Percentiles rank a stretch among this genome's conserved stretches.
phyloP scores from a whole-genome alignment of 108 stramenopile species.

The Cyclotella atomus region DNA sequence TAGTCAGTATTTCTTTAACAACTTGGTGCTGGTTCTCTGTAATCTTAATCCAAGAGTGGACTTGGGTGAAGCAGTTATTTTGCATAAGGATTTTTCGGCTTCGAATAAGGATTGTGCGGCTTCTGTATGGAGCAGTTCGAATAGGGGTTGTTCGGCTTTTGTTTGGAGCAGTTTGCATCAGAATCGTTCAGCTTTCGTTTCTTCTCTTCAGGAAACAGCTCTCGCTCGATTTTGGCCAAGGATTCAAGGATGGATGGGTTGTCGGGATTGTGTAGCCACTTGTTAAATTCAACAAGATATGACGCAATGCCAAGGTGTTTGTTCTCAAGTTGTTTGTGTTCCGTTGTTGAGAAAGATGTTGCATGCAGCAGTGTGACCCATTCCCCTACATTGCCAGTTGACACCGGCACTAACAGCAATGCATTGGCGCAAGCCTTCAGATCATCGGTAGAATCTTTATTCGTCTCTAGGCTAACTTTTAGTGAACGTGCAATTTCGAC shows the following conservation, averaged over 20 bases:
- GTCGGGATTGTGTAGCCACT: slow-evolving; percentile 19
- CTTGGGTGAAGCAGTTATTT: background rate
- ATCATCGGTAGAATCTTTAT: background rate
- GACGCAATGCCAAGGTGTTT: too few relatives aligned
- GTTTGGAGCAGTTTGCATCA: background rate
- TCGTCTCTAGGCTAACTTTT: slow-evolving; percentile 8
- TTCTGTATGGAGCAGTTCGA: background rate
- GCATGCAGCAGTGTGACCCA: slow-evolving; percentile 1
- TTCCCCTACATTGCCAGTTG: background rate
- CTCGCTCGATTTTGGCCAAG: background rate
- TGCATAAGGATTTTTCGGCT: slow-evolving; percentile 12
- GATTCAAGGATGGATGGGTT: background rate
- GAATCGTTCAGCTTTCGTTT: background rate
- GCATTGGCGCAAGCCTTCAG: slow-evolving; percentile 26
- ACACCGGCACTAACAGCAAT: slow-evolving; percentile 6
- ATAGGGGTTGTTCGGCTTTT: background rate
- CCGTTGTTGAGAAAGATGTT: background rate
- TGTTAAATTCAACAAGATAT: slow-evolving; percentile 23
- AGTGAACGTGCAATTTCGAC: slow-evolving; percentile 21
- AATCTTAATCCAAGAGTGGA: too few relatives aligned
- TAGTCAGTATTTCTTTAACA: slow-evolving; percentile 8
- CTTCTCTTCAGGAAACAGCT: background rate
- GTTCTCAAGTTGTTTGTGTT: background rate
- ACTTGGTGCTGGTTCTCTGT: too few relatives aligned
- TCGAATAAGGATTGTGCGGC: too few relatives aligned